A percentile compares a stretch with the other conserved stretches of the same genome.
Conservation (phyloP, 2,329 filamentous ascomycete species). For the Talaromyces sp. region DNA sequence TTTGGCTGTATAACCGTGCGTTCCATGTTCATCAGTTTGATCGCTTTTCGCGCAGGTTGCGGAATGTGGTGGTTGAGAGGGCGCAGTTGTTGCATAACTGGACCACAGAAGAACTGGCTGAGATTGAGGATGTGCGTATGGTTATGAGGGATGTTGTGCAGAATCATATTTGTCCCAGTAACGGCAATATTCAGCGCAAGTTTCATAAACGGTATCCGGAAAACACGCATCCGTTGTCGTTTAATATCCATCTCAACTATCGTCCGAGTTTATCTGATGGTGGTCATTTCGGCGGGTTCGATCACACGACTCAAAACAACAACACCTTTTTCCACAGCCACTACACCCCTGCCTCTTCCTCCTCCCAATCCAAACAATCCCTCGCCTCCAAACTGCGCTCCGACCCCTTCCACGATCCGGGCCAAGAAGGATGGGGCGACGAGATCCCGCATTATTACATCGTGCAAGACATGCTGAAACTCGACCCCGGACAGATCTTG, state of each 20-base stretch:
- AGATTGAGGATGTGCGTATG: constrained; percentile 54
- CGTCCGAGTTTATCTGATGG: constrained; percentile 22
- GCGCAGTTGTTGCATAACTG: constrained; percentile 56
- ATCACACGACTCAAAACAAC: constrained; percentile 12
- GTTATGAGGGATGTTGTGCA: constrained; percentile 54
- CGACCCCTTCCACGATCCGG: constrained; percentile 47
- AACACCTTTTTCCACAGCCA: constrained; percentile 22
- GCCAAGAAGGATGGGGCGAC: constrained; percentile 60
- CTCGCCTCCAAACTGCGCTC: constrained; percentile 45
- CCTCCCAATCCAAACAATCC: constrained; percentile 11
- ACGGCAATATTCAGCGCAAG: constrained; percentile 55
- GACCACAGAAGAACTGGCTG: constrained; percentile 50
- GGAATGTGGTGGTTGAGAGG: constrained; percentile 46
- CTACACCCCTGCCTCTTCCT: constrained; percentile 21
- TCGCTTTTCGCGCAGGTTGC: constrained; percentile 46
- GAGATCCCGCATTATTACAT: constrained; percentile 61
- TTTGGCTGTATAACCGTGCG: constrained; percentile 56
- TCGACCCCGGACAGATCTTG: constrained; percentile 56
- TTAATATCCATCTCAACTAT: constrained; percentile 50
- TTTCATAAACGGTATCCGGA: constrained; percentile 54
- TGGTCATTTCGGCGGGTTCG: constrained; percentile 3
- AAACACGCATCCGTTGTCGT: constrained; percentile 44
- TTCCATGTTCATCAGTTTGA: constrained; percentile 52
- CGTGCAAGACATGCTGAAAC: constrained; percentile 60
- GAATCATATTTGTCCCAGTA: constrained; percentile 57